phyloP scores from a whole-genome alignment of 2,329 filamentous ascomycete species.

The Epichloe scottii region DNA sequence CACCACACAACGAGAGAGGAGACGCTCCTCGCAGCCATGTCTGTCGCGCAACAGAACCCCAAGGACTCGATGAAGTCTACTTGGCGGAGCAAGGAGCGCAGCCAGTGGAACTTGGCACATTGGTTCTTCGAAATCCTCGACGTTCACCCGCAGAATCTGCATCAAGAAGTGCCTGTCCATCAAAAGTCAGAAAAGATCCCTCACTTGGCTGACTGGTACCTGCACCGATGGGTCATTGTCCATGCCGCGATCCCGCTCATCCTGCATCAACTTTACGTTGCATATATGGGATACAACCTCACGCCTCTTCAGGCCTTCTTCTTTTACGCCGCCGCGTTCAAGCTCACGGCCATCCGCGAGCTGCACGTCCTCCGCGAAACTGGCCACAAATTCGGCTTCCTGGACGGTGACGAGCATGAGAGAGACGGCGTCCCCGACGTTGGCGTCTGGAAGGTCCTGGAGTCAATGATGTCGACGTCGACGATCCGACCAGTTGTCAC shows the following conservation, averaged over 20 bases:
- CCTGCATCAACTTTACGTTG: slow-evolving; percentile 4
- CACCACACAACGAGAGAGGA: no score
- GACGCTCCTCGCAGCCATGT: no score
- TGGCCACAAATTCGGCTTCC: slow-evolving; percentile 3
- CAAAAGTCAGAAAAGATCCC: slow-evolving; percentile 4
- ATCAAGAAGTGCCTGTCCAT: slow-evolving; percentile 4
- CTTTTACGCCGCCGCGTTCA: slow-evolving; percentile 2
- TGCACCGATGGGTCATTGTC: slow-evolving; percentile 4
- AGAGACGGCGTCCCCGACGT: slow-evolving; percentile 5
- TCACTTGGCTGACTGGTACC: slow-evolving; percentile 1
- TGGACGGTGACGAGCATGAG: slow-evolving; percentile 6
- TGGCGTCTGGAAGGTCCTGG: slow-evolving; percentile 1
- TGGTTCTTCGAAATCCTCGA: slow-evolving; percentile 4
- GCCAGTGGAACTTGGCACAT: slow-evolving; percentile 5
- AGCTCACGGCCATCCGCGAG: slow-evolving; percentile 4
- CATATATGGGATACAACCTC: slow-evolving; percentile 4
- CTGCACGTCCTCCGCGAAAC: background rate
- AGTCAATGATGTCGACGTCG: slow-evolving; percentile 1
- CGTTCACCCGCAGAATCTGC: background rate
- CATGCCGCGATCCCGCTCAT: slow-evolving; percentile 4
- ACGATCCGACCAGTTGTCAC: slow-evolving; percentile 3
- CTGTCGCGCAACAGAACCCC: background rate
- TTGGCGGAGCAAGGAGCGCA: slow-evolving; percentile 4
- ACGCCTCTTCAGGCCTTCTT: slow-evolving; percentile 4
- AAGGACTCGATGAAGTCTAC: slow-evolving; percentile 7